phyloP scores from a whole-genome alignment of 768 basidiomycete species.

The Lactarius evosmus region DNA sequence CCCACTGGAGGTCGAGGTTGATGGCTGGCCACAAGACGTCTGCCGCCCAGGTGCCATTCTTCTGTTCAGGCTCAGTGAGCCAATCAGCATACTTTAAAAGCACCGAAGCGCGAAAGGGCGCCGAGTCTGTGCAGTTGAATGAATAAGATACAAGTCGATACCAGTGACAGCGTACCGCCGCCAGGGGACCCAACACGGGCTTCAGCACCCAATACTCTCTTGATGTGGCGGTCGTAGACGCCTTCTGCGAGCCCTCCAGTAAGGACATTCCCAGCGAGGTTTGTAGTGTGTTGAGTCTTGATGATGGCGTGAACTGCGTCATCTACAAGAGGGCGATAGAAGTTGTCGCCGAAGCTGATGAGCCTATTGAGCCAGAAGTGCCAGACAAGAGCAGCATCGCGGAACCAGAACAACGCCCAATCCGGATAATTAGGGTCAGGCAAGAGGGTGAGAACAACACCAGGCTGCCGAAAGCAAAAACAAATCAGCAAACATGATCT shows the following conservation, averaged over 20 bases:
- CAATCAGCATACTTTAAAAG: constrained; percentile 22
- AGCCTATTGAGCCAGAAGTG: constrained; percentile 18
- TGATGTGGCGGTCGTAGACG: constrained; percentile 9
- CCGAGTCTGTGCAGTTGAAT: not conserved
- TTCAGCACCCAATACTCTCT: not conserved
- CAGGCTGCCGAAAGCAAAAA: not conserved
- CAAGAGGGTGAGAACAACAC: constrained; percentile 10
- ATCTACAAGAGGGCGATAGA: constrained; percentile 11
- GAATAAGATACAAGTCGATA: not conserved
- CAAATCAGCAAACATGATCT: not conserved
- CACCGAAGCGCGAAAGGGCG: constrained; percentile 12
- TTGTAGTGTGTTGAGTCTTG: constrained; percentile 14
- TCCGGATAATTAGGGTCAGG: constrained; percentile 17
- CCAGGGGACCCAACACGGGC: constrained; percentile 13
- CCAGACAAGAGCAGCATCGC: constrained; percentile 18
- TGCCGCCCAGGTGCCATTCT: constrained; percentile 6
- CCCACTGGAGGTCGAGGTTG: constrained; percentile 19
- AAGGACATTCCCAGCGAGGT: constrained; percentile 15
- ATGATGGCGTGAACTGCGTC: constrained; percentile 15
- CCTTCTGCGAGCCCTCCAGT: constrained; percentile 14
- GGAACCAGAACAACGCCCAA: constrained; percentile 10
- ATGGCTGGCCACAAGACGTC: constrained; percentile 15
- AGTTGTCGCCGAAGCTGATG: not conserved
- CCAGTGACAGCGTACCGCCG: not conserved
- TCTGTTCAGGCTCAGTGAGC: constrained; percentile 14